Conservation (phyloP, 1,139 yeast species). For the Candida sp. region DNA sequence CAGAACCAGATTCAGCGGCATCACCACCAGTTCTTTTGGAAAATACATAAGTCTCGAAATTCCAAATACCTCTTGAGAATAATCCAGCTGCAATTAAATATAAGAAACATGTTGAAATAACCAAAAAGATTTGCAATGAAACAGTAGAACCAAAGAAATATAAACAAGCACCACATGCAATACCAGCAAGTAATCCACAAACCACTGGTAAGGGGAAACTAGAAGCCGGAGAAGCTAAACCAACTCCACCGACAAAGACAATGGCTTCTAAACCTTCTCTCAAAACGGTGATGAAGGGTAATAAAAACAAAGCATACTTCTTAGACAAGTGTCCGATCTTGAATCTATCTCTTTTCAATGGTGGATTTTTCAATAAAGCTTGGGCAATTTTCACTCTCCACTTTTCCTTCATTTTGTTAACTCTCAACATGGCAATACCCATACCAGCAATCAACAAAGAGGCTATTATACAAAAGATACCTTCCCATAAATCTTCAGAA, state of each 20-base stretch:
- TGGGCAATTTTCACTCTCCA: slow-evolving; percentile 89
- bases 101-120: slow-evolving; percentile 76
- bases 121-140: slow-evolving; percentile 77
- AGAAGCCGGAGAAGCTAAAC: slow-evolving; percentile 69
- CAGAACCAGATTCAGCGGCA: slow-evolving; percentile 85
- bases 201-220: slow-evolving; percentile 87
- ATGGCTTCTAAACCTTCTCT: slow-evolving; percentile 94
- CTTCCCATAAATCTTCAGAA: slow-evolving; percentile 95
- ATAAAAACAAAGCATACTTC: slow-evolving; percentile 72
- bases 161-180: slow-evolving; percentile 58
- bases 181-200: slow-evolving; percentile 74
- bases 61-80: slow-evolving; percentile 90
- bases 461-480: slow-evolving; percentile 80
- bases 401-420: slow-evolving; percentile 87
- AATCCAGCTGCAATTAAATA: slow-evolving; percentile 87
- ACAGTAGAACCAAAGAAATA: slow-evolving; percentile 75
- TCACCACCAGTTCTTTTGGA: slow-evolving; percentile 76
- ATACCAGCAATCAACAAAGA: slow-evolving; percentile 77
- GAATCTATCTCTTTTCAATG: slow-evolving; percentile 23
- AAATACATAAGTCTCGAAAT: slow-evolving; percentile 64
- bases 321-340: slow-evolving; percentile 40
- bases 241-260: slow-evolving; percentile 88
- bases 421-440: slow-evolving; percentile 91
- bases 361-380: slow-evolving; percentile 52
- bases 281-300: slow-evolving; percentile 80